Evolutionary conservation across 73 alveolate genomes (phyloP).

Genomic region (Durusdinium trenchii): DNA sequence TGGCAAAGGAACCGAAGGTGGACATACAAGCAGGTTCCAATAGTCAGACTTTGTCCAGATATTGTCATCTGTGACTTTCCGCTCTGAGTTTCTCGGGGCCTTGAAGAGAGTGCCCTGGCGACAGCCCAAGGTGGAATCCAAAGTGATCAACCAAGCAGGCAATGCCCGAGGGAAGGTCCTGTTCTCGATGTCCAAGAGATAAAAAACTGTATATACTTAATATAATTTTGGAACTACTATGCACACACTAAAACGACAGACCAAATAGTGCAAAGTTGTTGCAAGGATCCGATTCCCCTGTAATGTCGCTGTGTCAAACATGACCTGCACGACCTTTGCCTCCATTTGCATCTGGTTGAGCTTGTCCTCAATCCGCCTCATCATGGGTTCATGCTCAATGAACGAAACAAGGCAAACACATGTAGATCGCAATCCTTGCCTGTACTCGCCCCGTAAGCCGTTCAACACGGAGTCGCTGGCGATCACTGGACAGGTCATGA

Average conservation of each 20-base stretch:
- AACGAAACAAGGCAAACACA: too few species aligned
- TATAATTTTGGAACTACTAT: too few species aligned
- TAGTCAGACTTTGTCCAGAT: not conserved
- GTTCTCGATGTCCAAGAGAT: not conserved
- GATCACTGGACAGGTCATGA: conserved; percentile 3
- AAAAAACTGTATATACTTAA: not conserved
- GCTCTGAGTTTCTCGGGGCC: conserved; percentile 34
- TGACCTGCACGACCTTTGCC: not conserved
- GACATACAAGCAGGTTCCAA: not conserved
- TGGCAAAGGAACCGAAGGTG: not conserved
- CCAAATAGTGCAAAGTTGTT: too few species aligned
- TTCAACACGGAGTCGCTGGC: not conserved
- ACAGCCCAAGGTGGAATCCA: conserved; percentile 3
- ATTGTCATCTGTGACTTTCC: not conserved
- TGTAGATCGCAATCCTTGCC: not conserved
- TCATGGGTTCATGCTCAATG: not conserved
- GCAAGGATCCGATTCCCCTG: conserved; percentile 10
- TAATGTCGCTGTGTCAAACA: not conserved
- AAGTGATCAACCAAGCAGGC: not conserved
- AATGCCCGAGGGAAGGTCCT: conserved; percentile 5
- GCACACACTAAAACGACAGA: too few species aligned
- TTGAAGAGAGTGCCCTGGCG: conserved; percentile 31
- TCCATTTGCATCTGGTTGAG: not conserved
- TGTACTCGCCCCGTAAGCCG: conserved; percentile 34
- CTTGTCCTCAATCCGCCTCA: conserved; percentile 34